Conservation (phyloP, 345 rosid species). For the Turritis glabra region DNA sequence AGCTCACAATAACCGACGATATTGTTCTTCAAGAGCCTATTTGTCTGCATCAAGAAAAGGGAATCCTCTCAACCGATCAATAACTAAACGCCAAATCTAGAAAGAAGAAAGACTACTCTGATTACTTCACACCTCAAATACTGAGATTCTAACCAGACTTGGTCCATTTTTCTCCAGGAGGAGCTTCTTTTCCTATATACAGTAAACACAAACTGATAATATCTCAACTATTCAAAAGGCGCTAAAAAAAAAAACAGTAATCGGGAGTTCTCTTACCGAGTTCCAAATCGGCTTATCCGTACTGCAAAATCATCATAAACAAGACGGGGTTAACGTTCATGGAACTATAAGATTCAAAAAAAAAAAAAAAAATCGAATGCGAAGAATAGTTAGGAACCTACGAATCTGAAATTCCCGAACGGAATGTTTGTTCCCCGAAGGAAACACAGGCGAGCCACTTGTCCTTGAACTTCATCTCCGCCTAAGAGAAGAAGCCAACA, state of each 20-base stretch:
- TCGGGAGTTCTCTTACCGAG: constrained; percentile 54
- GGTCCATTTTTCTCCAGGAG: constrained; percentile 86
- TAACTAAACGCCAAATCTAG: constrained; percentile 5
- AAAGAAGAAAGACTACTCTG: neutral
- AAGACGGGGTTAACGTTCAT: constrained; percentile 11
- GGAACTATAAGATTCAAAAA: neutral
- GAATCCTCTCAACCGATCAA: neutral
- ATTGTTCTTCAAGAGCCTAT: constrained; percentile 72
- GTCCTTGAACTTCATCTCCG: constrained; percentile 87
- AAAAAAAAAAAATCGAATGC: neutral
- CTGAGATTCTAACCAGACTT: constrained; percentile 77
- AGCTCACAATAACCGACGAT: constrained; percentile 81
- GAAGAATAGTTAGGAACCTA: constrained; percentile 32
- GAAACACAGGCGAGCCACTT: constrained; percentile 93
- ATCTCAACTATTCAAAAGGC: neutral
- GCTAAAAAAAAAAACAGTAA: neutral
- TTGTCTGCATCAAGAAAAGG: constrained; percentile 63
- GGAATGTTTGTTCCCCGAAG: constrained; percentile 88
- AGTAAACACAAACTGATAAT: neutral
- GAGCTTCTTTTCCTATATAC: constrained; percentile 76
- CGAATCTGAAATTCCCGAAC: constrained; percentile 70
- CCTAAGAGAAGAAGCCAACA: constrained; percentile 45
- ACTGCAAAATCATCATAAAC: constrained; percentile 52
- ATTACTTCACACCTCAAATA: constrained; percentile 66
- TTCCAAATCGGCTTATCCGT: constrained; percentile 90